Conservation (phyloP, 2,329 filamentous ascomycete species). For the Aspergillus ustus region DNA sequence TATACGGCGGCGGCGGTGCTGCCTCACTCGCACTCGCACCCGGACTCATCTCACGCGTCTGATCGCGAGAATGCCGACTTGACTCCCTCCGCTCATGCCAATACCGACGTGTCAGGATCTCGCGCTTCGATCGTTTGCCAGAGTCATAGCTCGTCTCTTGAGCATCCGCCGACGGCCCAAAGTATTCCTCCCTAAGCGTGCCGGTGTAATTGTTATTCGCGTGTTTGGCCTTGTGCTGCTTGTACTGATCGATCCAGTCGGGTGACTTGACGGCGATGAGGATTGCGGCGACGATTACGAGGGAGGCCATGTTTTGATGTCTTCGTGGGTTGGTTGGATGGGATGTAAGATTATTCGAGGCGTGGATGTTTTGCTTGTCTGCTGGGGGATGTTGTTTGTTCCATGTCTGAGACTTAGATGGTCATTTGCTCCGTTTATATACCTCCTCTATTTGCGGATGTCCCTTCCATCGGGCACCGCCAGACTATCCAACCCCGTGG, state of each 20-base stretch:
- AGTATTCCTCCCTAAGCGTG: not conserved
- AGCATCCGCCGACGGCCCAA: not conserved
- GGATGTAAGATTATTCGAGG: not conserved
- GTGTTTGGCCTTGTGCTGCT: not conserved
- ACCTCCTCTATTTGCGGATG: not conserved
- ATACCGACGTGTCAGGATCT: not conserved
- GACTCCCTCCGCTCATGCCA: not conserved
- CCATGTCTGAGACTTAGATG: not conserved
- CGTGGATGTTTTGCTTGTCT: no score
- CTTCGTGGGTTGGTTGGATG: not conserved
- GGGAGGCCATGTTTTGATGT: not conserved
- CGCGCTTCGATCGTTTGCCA: not conserved
- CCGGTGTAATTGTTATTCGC: no score
- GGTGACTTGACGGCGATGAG: not conserved
- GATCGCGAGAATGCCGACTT: not conserved
- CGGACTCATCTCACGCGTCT: not conserved
- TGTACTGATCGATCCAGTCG: not conserved
- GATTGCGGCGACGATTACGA: not conserved
- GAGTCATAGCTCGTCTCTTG: not conserved
- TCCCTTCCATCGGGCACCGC: not conserved
- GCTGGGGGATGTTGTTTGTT: not conserved
- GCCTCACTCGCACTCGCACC: no score
- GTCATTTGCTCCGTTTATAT: not conserved
- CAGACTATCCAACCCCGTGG: not conserved
- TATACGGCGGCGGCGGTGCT: not conserved